Evolutionary conservation across 2,329 filamentous ascomycete species (phyloP).

Genomic region (Beauveria caledonica): DNA sequence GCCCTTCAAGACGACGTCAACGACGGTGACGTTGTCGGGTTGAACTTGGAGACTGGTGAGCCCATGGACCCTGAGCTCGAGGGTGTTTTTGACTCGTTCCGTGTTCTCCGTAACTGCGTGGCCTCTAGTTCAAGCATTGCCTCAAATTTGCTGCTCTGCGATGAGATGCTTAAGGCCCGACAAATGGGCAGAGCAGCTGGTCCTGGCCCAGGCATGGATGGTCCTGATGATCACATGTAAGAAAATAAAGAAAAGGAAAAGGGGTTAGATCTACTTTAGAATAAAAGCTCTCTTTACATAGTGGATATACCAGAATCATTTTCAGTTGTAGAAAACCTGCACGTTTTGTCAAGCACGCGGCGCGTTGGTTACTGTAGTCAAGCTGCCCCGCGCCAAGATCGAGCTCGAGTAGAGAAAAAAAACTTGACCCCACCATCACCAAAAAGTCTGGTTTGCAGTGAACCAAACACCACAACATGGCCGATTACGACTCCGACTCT

Average conservation of each 20-base stretch:
- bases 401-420: conserved; percentile 23
- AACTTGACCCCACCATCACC: conserved; percentile 31
- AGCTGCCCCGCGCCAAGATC: conserved; percentile 18
- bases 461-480: conserved; percentile 41
- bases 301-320: conserved; percentile 16
- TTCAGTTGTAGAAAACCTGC: not conserved
- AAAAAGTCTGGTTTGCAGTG: conserved; percentile 5
- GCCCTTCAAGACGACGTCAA: conserved; percentile 75
- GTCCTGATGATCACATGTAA: conserved; percentile 45
- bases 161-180: conserved; percentile 93
- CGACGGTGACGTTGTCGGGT: conserved; percentile 77
- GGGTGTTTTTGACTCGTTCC: conserved; percentile 93
- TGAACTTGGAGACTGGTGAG: conserved; percentile 79
- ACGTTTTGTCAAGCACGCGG: not conserved
- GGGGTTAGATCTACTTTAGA: conserved; percentile 28
- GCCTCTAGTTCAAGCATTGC: conserved; percentile 93
- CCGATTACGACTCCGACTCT: conserved; percentile 80
- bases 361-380: not conserved
- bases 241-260: conserved; percentile 20
- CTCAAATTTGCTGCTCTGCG: conserved; percentile 87
- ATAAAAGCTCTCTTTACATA: conserved; percentile 25
- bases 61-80: conserved; percentile 92
- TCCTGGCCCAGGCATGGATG: conserved; percentile 58
- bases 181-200: conserved; percentile 73
- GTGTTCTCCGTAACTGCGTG: conserved; percentile 86